phyloP scores from a whole-genome alignment of 768 basidiomycete species.

The Erythrobasidium yunnanense region DNA sequence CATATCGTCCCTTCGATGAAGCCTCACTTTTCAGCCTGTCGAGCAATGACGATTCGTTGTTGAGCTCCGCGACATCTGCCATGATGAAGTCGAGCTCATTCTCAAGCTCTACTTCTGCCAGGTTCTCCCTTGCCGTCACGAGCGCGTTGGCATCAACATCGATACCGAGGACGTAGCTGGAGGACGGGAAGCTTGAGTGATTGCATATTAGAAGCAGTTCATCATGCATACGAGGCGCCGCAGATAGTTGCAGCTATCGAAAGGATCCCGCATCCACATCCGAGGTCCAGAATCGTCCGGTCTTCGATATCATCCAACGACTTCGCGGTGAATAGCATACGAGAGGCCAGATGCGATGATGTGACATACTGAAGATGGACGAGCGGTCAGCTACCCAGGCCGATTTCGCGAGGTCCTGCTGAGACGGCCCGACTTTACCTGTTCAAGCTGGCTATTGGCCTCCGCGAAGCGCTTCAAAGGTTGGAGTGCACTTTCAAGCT shows the following conservation, averaged over 20 bases:
- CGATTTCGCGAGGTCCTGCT: not conserved
- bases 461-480: conserved; percentile 34
- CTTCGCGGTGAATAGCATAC: conserved; percentile 37
- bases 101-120: conserved; percentile 35
- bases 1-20: no score
- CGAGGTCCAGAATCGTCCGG: conserved; percentile 33
- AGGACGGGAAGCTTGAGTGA: not conserved
- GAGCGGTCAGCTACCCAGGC: not conserved
- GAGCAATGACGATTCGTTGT: conserved; percentile 7
- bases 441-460: conserved; percentile 21
- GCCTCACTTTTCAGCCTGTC: not conserved
- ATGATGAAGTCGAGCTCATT: conserved; percentile 34
- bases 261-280: conserved; percentile 35
- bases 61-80: conserved; percentile 28
- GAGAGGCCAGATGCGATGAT: conserved; percentile 32
- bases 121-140: conserved; percentile 33
- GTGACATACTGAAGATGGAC: conserved; percentile 35
- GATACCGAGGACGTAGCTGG: conserved; percentile 34
- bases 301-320: conserved; percentile 36
- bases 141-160: conserved; percentile 36
- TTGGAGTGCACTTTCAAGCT: conserved; percentile 35
- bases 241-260: conserved; percentile 34
- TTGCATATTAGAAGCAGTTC: not conserved
- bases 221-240: conserved; percentile 32
- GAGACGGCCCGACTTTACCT: conserved; percentile 24